Conservation (phyloP, 352 stramenopile species). For the Globisporangium paroecandrum region DNA sequence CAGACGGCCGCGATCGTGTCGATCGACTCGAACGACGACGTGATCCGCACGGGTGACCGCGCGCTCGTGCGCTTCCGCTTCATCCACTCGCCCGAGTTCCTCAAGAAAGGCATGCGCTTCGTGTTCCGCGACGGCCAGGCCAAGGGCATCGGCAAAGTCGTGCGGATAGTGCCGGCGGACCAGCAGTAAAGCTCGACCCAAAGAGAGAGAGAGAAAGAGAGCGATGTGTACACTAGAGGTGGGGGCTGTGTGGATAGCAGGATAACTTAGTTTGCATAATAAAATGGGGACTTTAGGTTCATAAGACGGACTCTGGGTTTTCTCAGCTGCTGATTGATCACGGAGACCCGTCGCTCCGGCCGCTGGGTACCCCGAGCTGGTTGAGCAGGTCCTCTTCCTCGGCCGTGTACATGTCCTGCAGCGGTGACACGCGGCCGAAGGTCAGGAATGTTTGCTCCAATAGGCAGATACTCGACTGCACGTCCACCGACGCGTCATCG, state of each 20-base stretch:
- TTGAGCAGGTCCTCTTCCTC: constrained; percentile 77
- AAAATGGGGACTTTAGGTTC: neutral
- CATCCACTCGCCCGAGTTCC: constrained; percentile 92
- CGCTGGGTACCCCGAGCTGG: constrained; percentile 27
- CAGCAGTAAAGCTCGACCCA: constrained; percentile 8
- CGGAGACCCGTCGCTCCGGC: constrained; percentile 17
- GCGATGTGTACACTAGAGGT: constrained; percentile 18
- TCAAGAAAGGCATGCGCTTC: constrained; percentile 95
- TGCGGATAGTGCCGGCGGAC: constrained; percentile 57
- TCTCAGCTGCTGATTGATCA: neutral
- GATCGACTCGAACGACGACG: constrained; percentile 77
- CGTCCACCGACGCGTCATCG: constrained; percentile 51
- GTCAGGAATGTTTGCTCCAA: constrained; percentile 62
- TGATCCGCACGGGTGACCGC: constrained; percentile 89
- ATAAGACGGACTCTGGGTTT: neutral
- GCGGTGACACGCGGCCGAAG: constrained; percentile 48
- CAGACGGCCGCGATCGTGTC: constrained; percentile 89
- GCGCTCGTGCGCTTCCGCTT: constrained; percentile 89
- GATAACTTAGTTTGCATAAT: constrained; percentile 6
- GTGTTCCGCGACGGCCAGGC: constrained; percentile 97
- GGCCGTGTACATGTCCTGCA: constrained; percentile 74
- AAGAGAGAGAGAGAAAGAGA: neutral
- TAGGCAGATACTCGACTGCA: constrained; percentile 64
- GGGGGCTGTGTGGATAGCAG: neutral
- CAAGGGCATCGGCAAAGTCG: constrained; percentile 95